phyloP scores from a whole-genome alignment of 2,329 filamentous ascomycete species.

The Nemania sp. region DNA sequence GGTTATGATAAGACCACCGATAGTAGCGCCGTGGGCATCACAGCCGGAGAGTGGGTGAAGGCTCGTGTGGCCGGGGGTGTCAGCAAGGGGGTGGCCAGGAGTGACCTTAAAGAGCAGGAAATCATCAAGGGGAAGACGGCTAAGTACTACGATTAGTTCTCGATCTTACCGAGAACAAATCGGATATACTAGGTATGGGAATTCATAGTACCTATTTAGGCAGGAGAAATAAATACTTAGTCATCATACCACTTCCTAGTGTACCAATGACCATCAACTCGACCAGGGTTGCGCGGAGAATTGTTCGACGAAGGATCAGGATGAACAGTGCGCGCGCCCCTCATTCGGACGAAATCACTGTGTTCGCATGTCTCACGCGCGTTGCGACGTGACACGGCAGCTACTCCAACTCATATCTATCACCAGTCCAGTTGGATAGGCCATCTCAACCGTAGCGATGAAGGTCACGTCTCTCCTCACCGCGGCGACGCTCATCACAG shows the following conservation, averaged over 20 bases:
- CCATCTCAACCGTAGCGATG: neutral
- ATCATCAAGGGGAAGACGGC: conserved; percentile 41
- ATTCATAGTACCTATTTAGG: no score
- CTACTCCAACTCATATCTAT: neutral
- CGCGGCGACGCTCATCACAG: neutral
- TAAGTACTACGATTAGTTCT: conserved; percentile 42
- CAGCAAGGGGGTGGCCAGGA: conserved; percentile 32
- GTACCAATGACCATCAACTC: no score
- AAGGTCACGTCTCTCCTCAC: neutral
- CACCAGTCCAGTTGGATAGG: neutral
- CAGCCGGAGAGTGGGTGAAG: conserved; percentile 44
- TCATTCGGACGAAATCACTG: no score
- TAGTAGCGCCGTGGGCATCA: conserved; percentile 38
- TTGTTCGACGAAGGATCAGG: no score
- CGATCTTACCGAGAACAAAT: neutral
- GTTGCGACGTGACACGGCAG: no score
- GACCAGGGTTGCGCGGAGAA: no score
- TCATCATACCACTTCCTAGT: no score
- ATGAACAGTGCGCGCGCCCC: no score
- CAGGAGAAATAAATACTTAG: no score
- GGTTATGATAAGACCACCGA: conserved; percentile 39
- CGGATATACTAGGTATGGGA: neutral
- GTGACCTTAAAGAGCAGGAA: conserved; percentile 37
- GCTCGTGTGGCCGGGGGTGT: conserved; percentile 38
- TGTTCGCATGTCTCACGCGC: no score